Base-by-base conservation (phyloP, 257 asterid genomes). In the Solanum ossicruentum region DNA sequence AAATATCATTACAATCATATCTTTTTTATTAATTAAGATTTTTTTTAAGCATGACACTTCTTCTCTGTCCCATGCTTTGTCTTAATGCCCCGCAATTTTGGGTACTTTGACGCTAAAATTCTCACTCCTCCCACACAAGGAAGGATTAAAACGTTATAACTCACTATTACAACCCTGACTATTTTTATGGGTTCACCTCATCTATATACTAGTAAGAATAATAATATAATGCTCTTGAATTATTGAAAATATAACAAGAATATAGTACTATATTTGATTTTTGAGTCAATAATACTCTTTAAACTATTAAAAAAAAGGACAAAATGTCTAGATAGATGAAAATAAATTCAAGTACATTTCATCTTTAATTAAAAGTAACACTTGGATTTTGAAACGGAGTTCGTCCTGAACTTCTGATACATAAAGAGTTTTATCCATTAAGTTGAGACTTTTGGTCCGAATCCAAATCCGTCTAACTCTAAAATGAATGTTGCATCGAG, bases 51-150 rank as follows among this genome's bases (percentile, higher is more conserved):
- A 73, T 39, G 84, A 72, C 84, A 84, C 83, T 89, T 87, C 79
- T 83, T 82, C 47, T 66, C 63, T 85, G 92, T 90, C 91, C 79
- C 66, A 71, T 84, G 86, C 87, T 56, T 78, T 85, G 91, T 88
- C 86, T 32, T 79, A 26, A 52, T 13, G 41, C 86, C 90, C 91
- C 88, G 80, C 70, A 20, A 82, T 87, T 86, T 80, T 49, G 60
- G 91, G 72, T 39, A 69, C 55, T 23, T 82, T 69, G 41, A 57
- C 86, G 32, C 55, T 58, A 43, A 75, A 60, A 51, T 70, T 55
- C 63, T 54, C 80, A 65, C 71, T 51, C 43, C 32, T 81, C 71
- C 18, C 51, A 41, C 39, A 71, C 10, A 39, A 39, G 39, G 52
- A 41, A 41, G 49, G n/a, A 58, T 41, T 13, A 36, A 61, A 7